Base-by-base conservation (phyloP, 148 eudicot genomes). In the Polygonum aviculare region DNA sequence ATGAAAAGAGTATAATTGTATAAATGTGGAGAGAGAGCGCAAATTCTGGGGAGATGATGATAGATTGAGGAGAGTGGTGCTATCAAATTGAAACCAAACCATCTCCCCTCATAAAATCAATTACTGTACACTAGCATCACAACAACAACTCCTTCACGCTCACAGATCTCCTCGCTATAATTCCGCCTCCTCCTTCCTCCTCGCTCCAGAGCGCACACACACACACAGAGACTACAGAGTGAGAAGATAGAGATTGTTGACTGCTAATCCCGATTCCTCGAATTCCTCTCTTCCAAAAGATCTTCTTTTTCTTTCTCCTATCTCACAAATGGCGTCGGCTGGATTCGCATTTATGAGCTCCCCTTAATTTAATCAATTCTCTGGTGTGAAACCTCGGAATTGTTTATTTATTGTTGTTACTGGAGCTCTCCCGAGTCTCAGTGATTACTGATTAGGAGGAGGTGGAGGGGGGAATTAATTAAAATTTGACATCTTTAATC, bases 361-460 rank as follows among this genome's bases (percentile, higher is more conserved):
- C 19, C n/a, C 15, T 65, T 65, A 33, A 36, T 35, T 65, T 65
- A 65, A 12, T 65, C 8, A 35, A 9, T 65, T 31, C 71, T 12
- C 67, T 10, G 38, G 38, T 57, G 31, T 57, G 5, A 60, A 60
- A 35, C 41, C 41, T 65, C 9, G 71, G 71, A 65, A 67, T 67
- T 67, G 72, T 67, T 67, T 67, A 67, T 67, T 67, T 15, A 6
- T 67, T 36, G 21, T 36, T 67, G 19, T 67, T 67, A 67, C 44
- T 38, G 45, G 19, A 36, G 41, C 31, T 62, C 31, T 26, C 31
- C 12, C 33, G 65, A 33, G 22, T 6, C 14, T 62, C 38, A 62
- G 15, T 62, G 36, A 62, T 62, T 62, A 62, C 69, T 3, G 69
- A 62, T 62, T 62, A 62, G 36, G 69, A 62, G 69, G 69, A 26